Base-by-base conservation (phyloP, 179 eudicot genomes). In the Beta corolliflora region DNA sequence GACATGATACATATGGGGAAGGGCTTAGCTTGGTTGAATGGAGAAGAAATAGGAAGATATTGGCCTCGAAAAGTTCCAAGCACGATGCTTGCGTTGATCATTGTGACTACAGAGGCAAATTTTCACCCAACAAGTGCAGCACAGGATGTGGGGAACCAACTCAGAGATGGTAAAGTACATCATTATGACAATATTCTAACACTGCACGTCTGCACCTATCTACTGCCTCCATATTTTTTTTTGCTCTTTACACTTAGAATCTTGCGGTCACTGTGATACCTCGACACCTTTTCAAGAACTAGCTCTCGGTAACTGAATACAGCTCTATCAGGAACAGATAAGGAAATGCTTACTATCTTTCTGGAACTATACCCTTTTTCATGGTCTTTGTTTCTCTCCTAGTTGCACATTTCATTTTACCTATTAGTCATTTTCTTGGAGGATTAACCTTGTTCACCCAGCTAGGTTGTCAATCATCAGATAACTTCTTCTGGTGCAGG, bases 1-100 rank as follows among this genome's bases (percentile, higher is more conserved):
- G 99, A 97, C 76, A 94, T 97, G 99, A 79, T 91, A 83, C 92
- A 91, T 82, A 94, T 97, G 98, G 97, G 93, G 21, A 97, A 97
- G 86, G 99, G 99, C 78, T 44, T 91, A 60, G 98, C 97, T 55
- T 97, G 99, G 99, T 81, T 97, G 84, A 94, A 97, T 79, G 99
- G 99, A 69, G 92, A 97, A 80, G 94, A 92, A 84, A 89, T 97
- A 52, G 97, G 99, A 76, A 87, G 98, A 87, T 97, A 93, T 79
- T 97, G 98, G 98, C 94, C 97, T 25, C 81, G 93, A 71, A 89
- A 80, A 85, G 90, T 88, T 85, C 97, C 71, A 86, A 31, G 82
- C 55, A 84, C 25, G 97, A 89, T 50, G 81, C 78, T 54, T 97
- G 99, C 84, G 98, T 93, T 15, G 80, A 90, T 60, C 80, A 91